Conservation (phyloP, 176 grass and related monocot genomes). For the Phyllostachys edulis region DNA sequence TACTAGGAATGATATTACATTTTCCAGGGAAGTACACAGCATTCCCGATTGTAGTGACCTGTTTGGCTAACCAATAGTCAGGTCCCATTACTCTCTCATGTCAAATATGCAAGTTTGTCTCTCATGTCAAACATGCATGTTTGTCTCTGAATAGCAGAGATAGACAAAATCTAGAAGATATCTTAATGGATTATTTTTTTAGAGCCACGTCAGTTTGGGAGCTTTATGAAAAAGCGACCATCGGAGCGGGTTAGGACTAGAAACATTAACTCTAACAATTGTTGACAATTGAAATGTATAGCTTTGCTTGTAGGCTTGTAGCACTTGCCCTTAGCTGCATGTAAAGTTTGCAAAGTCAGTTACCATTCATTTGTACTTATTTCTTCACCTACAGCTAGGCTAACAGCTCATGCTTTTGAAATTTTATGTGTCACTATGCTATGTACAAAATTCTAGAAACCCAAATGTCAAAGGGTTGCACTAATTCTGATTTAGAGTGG, state of each 20-base stretch:
- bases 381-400: neutral
- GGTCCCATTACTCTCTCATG: neutral
- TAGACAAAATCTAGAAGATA: neutral
- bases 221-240: neutral
- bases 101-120: neutral
- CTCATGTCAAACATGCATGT: neutral
- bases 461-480: neutral
- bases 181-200: constrained; percentile 4
- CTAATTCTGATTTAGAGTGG: constrained; percentile 42
- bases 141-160: neutral
- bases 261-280: constrained; percentile 4
- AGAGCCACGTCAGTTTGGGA: neutral
- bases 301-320: constrained; percentile 7
- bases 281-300: neutral
- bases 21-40: neutral
- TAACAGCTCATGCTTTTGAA: constrained; percentile 25
- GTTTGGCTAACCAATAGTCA: neutral
- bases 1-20: neutral
- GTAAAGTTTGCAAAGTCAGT: constrained; percentile 5
- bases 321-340: constrained; percentile 1
- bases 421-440: too few species aligned
- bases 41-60: neutral
- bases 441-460: constrained; percentile 70
- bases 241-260: neutral
- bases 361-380: constrained; percentile 22